Evolutionary conservation across 371 early-diverging fungal genomes (phyloP).

Genomic region (Mortierella sp.): DNA sequence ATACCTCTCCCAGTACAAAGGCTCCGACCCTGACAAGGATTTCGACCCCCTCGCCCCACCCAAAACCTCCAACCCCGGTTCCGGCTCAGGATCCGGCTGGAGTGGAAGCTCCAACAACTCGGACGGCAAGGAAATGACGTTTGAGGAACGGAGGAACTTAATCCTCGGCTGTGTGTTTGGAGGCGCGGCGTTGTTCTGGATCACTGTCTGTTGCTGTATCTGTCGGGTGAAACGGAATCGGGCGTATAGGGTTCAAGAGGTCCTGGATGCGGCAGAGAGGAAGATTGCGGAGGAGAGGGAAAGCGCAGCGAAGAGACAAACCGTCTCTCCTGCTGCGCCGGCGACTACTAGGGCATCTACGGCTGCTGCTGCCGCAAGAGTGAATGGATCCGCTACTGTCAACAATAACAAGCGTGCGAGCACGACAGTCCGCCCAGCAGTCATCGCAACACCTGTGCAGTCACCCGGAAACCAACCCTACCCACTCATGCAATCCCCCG

Average conservation of each 20-base stretch:
- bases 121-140: neutral
- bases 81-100: neutral
- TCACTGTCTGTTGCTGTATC: neutral
- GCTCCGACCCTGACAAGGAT: constrained; percentile 13
- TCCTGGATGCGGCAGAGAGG: neutral
- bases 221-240: neutral
- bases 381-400: neutral
- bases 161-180: neutral
- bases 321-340: neutral
- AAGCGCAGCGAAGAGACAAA: neutral
- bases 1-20: constrained; percentile 11
- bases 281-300: neutral
- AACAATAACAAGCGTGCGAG: neutral
- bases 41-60: neutral
- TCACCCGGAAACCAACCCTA: neutral
- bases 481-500: neutral
- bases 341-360: neutral
- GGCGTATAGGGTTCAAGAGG: neutral
- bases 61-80: neutral
- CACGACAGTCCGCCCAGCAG: neutral
- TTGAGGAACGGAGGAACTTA: neutral
- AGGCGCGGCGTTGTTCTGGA: neutral
- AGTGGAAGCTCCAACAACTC: neutral
- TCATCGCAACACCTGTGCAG: neutral
- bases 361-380: neutral